Percentiles rank a stretch among this genome's conserved stretches.
These are phyloP conservation scores for Tetrahymena elliotti DNA, from an alignment of 73 alveolate species.

Conservation along the genomic window DNA sequence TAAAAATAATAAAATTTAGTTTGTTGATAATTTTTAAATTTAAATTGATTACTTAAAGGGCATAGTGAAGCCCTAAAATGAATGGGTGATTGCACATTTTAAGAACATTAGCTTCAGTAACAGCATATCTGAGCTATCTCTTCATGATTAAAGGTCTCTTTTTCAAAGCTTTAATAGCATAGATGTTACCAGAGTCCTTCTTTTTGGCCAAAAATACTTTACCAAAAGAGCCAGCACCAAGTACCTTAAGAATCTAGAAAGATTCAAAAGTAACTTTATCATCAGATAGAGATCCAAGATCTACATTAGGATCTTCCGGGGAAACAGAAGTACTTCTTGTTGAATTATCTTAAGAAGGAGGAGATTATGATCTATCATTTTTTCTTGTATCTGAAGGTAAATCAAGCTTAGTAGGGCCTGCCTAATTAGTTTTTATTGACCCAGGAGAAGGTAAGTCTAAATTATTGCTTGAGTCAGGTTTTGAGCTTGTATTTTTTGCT, in stretches of 20 bases:
- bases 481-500: background rate
- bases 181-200: conserved; percentile 57
- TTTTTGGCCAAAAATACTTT: conserved; percentile 71
- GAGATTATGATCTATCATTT: background rate
- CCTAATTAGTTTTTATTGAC: background rate
- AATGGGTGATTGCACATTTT: conserved; percentile 30
- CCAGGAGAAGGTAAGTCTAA: background rate
- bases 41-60: conserved; percentile 35
- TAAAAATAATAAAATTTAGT: conserved; percentile 52
- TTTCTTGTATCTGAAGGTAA: background rate
- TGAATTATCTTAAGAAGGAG: background rate
- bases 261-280: conserved; percentile 47
- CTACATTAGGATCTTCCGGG: background rate
- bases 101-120: conserved; percentile 46
- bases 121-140: conserved; percentile 62
- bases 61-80: conserved; percentile 34
- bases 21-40: conserved; percentile 42
- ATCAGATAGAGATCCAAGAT: background rate
- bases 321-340: background rate
- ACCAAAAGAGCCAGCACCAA: conserved; percentile 85
- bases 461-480: background rate
- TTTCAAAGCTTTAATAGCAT: conserved; percentile 77
- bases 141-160: conserved; percentile 53
- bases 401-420: background rate
- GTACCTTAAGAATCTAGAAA: conserved; percentile 52